Evolutionary conservation across 768 basidiomycete species (phyloP), one percentile per base, ranked within the genome.

Genomic region (Lyophyllum decastes): DNA sequence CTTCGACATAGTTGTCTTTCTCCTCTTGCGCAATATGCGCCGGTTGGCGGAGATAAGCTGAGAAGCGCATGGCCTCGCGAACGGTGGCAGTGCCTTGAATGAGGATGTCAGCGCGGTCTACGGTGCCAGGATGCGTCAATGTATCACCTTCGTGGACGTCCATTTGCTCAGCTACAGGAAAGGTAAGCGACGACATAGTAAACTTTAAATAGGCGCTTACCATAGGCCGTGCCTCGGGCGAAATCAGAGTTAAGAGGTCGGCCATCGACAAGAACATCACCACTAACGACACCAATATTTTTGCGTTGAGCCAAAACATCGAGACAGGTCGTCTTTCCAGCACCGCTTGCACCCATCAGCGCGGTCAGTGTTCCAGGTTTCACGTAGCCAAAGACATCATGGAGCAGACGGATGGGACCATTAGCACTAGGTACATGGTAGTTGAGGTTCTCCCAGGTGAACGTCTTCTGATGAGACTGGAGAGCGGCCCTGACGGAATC

Each of bases 351-450:
- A 59, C 93, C 93, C 92, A 95, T 93, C 10, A 95, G 78, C 0
- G 92, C 94, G 0, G 93, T 94, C 59, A 94, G 70, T n/a, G 87
- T 92, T 2, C 92, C 94, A 10, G 94, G 94, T 63, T 88, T 88
- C 43, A 92, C 89, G 66, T 86, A 94, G 0, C 92, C 92, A 60
- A 78, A 82, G 17, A 94, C 84, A 61, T 92, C 85, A 64, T 92
- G 84, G 35, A 94, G 80, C 10, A 94, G 76, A 43, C 83, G 79
- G 8, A 74, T 78, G 14, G 76, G 78, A 8, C 88, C 89, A 24
- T 80, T 80, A 0, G 84, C 77, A 0, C 87, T 82, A 0, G 89
- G 90, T 0, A 94, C 88, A 63, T 82, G 78, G 64, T 95, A 95
- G 69, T 88, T 89, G 52, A 93, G 72, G 27, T 76, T 72, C 64